Percentiles rank a stretch among this genome's conserved stretches.
Conservation (phyloP, 176 grass and related monocot species). For the Saccharum officinarum region DNA sequence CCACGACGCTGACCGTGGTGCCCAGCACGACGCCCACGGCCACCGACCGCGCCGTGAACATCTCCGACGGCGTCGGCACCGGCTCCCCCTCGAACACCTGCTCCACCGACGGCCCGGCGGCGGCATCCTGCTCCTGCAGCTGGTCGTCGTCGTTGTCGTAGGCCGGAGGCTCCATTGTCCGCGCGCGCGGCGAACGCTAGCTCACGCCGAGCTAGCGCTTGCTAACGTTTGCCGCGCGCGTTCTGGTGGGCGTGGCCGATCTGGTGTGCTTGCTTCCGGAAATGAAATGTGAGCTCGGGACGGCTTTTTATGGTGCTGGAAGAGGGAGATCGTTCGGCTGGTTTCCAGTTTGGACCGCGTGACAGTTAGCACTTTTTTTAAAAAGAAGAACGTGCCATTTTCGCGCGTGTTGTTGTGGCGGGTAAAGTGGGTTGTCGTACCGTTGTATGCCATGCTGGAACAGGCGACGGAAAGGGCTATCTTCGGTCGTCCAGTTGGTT, state of each 20-base stretch:
- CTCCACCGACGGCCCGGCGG: slow-evolving; percentile 40
- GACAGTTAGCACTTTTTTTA: not conserved
- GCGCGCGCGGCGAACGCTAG: not conserved
- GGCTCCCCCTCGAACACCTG: slow-evolving; percentile 52
- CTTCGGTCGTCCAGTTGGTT: not conserved
- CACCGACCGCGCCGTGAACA: slow-evolving; percentile 56
- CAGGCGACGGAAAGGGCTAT: not conserved
- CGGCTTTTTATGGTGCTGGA: not conserved
- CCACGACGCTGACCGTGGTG: slow-evolving; percentile 44
- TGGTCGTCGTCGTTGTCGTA: not conserved
- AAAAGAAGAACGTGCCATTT: not conserved
- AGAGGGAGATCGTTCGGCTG: not conserved
- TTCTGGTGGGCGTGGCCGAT: not conserved
- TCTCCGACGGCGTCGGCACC: slow-evolving; percentile 42
- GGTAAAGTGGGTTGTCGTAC: no score
- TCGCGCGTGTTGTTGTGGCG: not conserved
- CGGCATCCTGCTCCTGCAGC: not conserved
- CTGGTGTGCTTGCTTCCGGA: not conserved
- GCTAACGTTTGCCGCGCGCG: not conserved
- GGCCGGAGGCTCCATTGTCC: not conserved
- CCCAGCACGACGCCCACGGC: slow-evolving; percentile 47
- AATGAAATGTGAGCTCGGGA: not conserved
- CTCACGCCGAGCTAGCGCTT: not conserved
- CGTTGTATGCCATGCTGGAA: not conserved
- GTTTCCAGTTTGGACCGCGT: not conserved